Conservation (phyloP, 805 yeast genomes). For the Hyphopichia homilentoma region DNA sequence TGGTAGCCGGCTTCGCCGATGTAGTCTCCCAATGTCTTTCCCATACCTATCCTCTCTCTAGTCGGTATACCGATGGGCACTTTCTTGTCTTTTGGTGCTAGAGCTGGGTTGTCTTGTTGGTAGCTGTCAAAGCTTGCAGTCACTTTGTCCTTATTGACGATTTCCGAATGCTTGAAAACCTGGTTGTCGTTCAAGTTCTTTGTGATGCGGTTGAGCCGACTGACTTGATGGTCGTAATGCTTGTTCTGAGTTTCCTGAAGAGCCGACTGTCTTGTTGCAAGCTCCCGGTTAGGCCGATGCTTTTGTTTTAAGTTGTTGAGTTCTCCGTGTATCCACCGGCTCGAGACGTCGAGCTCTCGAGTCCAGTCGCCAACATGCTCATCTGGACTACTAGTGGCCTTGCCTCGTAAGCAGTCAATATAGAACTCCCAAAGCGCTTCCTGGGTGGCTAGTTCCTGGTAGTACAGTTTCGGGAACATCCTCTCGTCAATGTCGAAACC, state of each 20-base stretch:
- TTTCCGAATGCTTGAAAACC: slow-evolving; percentile 33
- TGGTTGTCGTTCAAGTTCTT: slow-evolving; percentile 12
- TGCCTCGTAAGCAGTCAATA: slow-evolving; percentile 8
- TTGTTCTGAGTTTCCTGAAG: slow-evolving; percentile 13
- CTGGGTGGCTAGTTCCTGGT: slow-evolving; percentile 19
- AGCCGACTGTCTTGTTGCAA: slow-evolving; percentile 8
- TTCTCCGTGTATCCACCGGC: slow-evolving; percentile 8
- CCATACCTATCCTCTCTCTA: slow-evolving; percentile 22
- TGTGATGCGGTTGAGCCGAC: slow-evolving; percentile 10
- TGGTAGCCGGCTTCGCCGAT: slow-evolving; percentile 19
- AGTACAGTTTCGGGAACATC: slow-evolving; percentile 25
- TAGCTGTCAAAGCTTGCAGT: no score
- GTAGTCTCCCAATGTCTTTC: slow-evolving; percentile 30
- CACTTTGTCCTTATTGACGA: no score
- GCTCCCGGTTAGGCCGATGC: slow-evolving; percentile 9
- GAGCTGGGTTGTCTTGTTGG: no score
- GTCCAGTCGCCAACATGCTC: slow-evolving; percentile 8
- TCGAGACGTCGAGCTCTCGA: slow-evolving; percentile 6
- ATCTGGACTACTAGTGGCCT: neutral
- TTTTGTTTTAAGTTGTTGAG: slow-evolving; percentile 10
- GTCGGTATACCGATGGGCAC: slow-evolving; percentile 17
- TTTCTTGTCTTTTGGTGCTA: no score
- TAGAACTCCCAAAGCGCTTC: slow-evolving; percentile 37
- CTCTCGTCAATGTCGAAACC: slow-evolving; percentile 26
- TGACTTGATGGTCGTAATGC: slow-evolving; percentile 10